phyloP scores from a whole-genome alignment of 176 grass and related monocot genomes.

The Poa annua region DNA sequence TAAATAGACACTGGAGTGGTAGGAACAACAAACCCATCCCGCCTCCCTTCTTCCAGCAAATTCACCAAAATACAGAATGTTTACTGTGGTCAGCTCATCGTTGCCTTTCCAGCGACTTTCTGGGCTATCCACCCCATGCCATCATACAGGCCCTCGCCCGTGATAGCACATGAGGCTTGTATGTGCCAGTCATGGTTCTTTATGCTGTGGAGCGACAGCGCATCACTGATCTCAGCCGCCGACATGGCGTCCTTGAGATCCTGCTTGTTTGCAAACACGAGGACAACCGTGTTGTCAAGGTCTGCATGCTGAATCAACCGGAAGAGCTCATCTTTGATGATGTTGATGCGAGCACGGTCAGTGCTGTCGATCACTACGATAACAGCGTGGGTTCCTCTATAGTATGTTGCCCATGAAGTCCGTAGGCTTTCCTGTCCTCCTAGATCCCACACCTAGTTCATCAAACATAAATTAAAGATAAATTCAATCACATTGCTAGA shows the following conservation, averaged over 20 bases:
- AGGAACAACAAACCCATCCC: slow-evolving; percentile 47
- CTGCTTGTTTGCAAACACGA: slow-evolving; percentile 94
- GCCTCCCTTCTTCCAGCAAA: slow-evolving; percentile 38
- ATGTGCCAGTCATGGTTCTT: slow-evolving; percentile 97
- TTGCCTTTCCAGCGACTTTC: slow-evolving; percentile 72
- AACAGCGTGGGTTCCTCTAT: slow-evolving; percentile 77
- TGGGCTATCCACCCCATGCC: slow-evolving; percentile 92
- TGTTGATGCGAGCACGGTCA: slow-evolving; percentile 74
- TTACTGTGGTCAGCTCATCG: slow-evolving; percentile 28
- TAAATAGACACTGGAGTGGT: slow-evolving; percentile 33
- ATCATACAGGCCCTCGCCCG: slow-evolving; percentile 81
- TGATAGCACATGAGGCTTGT: slow-evolving; percentile 84
- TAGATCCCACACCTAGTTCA: slow-evolving; percentile 90
- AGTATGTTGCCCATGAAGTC: slow-evolving; percentile 92
- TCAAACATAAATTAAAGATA: slow-evolving; percentile 32
- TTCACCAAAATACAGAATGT: slow-evolving; percentile 22
- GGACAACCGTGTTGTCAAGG: slow-evolving; percentile 68
- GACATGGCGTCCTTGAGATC: slow-evolving; percentile 95
- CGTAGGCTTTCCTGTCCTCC: slow-evolving; percentile 92
- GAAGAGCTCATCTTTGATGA: slow-evolving; percentile 94
- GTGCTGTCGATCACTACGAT: slow-evolving; percentile 94
- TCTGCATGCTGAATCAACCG: slow-evolving; percentile 73
- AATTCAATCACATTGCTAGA: background rate
- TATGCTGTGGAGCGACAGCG: slow-evolving; percentile 94
- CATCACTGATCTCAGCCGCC: slow-evolving; percentile 89